Conservation (phyloP, 1,139 yeast species). For the Suhomyces maxii region DNA sequence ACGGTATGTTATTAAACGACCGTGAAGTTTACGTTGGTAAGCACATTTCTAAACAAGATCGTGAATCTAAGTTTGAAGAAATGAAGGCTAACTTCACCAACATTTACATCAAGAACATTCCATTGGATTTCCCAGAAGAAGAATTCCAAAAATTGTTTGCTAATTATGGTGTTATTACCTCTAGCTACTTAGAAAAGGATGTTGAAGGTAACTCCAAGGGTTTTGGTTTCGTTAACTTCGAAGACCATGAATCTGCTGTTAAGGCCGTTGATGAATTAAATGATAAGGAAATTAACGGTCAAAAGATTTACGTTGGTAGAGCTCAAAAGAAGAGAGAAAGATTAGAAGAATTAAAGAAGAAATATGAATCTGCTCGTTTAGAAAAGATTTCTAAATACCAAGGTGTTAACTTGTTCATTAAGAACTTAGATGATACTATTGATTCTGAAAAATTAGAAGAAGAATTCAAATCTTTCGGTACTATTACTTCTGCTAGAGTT, state of each 20-base stretch:
- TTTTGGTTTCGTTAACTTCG: conserved; percentile 93
- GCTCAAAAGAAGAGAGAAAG: conserved; percentile 99
- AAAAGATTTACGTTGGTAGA: conserved; percentile 91
- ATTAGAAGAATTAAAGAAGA: conserved; percentile 92
- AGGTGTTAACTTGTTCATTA: conserved; percentile 95
- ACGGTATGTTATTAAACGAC: conserved; percentile 98
- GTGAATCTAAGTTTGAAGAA: conserved; percentile 92
- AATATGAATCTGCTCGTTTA: conserved; percentile 88
- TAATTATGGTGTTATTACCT: conserved; percentile 79
- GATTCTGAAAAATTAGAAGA: conserved; percentile 90
- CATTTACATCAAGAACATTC: conserved; percentile 90
- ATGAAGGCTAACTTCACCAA: conserved; percentile 93
- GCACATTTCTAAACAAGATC: conserved; percentile 91
- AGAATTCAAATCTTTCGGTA: conserved; percentile 91
- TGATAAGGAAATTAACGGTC: conserved; percentile 82
- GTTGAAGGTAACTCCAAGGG: conserved; percentile 91
- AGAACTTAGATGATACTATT: conserved; percentile 91
- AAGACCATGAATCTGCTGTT: conserved; percentile 81
- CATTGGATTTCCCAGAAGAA: conserved; percentile 67
- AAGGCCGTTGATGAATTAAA: conserved; percentile 92
- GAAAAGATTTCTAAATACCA: conserved; percentile 94
- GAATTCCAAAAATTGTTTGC: conserved; percentile 73
- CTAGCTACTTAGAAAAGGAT: conserved; percentile 80
- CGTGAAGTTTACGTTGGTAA: conserved; percentile 95
- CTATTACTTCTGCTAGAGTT: conserved; percentile 94